phyloP scores from a whole-genome alignment of 192 early-diverging fungal genomes.

The Dissophora globulifera region DNA sequence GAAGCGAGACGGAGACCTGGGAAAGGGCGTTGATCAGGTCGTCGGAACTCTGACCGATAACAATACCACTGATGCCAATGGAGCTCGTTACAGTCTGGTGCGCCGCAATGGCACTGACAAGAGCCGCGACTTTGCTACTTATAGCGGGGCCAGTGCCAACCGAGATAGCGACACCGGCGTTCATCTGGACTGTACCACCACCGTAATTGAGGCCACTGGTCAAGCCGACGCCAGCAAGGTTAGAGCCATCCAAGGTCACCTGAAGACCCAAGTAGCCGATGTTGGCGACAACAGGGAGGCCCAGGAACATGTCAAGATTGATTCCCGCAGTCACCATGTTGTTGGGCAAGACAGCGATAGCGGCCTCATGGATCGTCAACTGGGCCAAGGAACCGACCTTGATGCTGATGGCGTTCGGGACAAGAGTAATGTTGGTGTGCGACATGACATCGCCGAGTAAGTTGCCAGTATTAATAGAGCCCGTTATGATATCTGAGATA shows the following conservation, averaged over 20 bases:
- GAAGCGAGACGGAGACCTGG: slow-evolving; percentile 24
- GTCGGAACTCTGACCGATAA: slow-evolving; percentile 26
- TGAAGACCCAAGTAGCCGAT: slow-evolving; percentile 52
- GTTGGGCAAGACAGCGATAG: slow-evolving; percentile 43
- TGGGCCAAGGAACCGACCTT: slow-evolving; percentile 36
- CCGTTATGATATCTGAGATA: slow-evolving; percentile 29
- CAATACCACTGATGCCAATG: slow-evolving; percentile 32
- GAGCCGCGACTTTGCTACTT: slow-evolving; percentile 33
- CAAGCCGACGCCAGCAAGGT: slow-evolving; percentile 38
- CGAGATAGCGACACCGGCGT: slow-evolving; percentile 23
- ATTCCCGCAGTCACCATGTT: slow-evolving; percentile 37
- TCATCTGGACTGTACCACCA: slow-evolving; percentile 40
- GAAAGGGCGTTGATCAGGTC: slow-evolving; percentile 46
- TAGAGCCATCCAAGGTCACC: slow-evolving; percentile 28
- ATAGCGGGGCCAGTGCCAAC: slow-evolving; percentile 39
- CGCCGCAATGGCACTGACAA: slow-evolving; percentile 46
- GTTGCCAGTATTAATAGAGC: slow-evolving; percentile 13
- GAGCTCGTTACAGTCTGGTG: slow-evolving; percentile 38
- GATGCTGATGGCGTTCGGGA: slow-evolving; percentile 22
- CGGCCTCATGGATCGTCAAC: slow-evolving; percentile 42
- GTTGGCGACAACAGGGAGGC: slow-evolving; percentile 42
- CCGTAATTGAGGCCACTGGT: slow-evolving; percentile 35
- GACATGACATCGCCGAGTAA: slow-evolving; percentile 13
- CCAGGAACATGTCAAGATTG: slow-evolving; percentile 49
- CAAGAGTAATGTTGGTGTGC: slow-evolving; percentile 31